Evolutionary conservation across 768 basidiomycete species (phyloP).

Genomic region (Nidularia pulvinata): DNA sequence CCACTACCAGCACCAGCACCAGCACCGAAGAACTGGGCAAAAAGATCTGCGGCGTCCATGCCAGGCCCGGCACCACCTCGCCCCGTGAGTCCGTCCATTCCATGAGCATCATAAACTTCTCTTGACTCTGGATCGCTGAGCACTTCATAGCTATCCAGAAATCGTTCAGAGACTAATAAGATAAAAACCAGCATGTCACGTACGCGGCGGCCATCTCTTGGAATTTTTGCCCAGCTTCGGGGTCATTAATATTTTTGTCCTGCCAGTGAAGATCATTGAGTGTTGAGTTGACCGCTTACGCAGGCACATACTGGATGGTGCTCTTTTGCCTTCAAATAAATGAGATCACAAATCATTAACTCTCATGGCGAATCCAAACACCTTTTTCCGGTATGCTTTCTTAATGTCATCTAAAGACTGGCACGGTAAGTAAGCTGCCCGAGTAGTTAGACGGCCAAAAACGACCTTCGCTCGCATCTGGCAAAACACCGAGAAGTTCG

Average conservation of each 20-base stretch:
- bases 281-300: no score
- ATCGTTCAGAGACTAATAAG: constrained; percentile 2
- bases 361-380: constrained; percentile 23
- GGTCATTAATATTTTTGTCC: constrained; percentile 85
- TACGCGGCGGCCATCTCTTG: constrained; percentile 91
- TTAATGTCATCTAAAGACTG: constrained; percentile 76
- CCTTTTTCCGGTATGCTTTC: constrained; percentile 94
- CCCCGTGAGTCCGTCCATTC: constrained; percentile 66
- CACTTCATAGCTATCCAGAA: constrained; percentile 70
- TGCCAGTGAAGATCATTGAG: background rate
- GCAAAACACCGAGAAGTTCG: constrained; percentile 76
- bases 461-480: constrained; percentile 71
- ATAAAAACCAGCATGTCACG: constrained; percentile 23
- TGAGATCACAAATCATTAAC: constrained; percentile 5
- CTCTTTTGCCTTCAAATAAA: constrained; percentile 66
- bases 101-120: constrained; percentile 71
- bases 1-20: constrained; percentile 18
- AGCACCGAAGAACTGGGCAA: constrained; percentile 68
- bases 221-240: constrained; percentile 79
- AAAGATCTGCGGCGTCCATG: constrained; percentile 68
- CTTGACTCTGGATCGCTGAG: constrained; percentile 70
- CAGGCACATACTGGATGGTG: constrained; percentile 71
- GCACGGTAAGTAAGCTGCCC: no score
- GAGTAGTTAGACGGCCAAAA: no score
- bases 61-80: constrained; percentile 46